A percentile compares a stretch with the other conserved stretches of the same genome.
Evolutionary conservation across 768 basidiomycete genomes (phyloP).

Genomic region (Arthromyces matolae): DNA sequence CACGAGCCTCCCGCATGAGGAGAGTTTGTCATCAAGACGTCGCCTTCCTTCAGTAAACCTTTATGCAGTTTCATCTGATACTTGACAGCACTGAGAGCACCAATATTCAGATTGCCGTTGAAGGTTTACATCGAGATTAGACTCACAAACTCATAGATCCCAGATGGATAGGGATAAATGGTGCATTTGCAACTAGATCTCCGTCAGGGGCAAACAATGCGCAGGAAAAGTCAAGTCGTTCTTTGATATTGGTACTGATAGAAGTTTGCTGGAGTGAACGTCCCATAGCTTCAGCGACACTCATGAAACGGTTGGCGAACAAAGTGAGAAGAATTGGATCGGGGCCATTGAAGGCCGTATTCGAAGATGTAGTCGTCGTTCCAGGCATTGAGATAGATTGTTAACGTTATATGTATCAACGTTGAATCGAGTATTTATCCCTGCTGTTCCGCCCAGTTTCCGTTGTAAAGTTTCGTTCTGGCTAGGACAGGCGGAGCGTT

Average conservation of each 20-base stretch:
- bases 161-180: slow-evolving; percentile 84
- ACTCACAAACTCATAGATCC: slow-evolving; percentile 90
- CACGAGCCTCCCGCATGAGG: slow-evolving; percentile 87
- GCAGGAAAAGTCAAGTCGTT: slow-evolving; percentile 92
- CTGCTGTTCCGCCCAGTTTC: no score
- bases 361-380: slow-evolving; percentile 1
- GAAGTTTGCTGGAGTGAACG: slow-evolving; percentile 86
- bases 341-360: slow-evolving; percentile 41
- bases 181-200: slow-evolving; percentile 91
- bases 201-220: slow-evolving; percentile 95
- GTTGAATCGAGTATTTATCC: neutral
- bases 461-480: neutral
- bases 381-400: neutral
- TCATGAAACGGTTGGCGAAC: slow-evolving; percentile 97
- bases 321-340: slow-evolving; percentile 88
- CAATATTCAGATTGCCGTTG: no score
- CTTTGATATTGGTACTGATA: slow-evolving; percentile 94
- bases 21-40: slow-evolving; percentile 91
- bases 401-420: no score
- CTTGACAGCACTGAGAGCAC: slow-evolving; percentile 86
- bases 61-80: slow-evolving; percentile 83
- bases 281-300: slow-evolving; percentile 95
- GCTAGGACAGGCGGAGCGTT: no score
- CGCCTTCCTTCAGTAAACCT: slow-evolving; percentile 75
- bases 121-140: neutral